Base-by-base conservation (phyloP, 2,329 filamentous ascomycete species). In the Colletotrichum kahawae region DNA sequence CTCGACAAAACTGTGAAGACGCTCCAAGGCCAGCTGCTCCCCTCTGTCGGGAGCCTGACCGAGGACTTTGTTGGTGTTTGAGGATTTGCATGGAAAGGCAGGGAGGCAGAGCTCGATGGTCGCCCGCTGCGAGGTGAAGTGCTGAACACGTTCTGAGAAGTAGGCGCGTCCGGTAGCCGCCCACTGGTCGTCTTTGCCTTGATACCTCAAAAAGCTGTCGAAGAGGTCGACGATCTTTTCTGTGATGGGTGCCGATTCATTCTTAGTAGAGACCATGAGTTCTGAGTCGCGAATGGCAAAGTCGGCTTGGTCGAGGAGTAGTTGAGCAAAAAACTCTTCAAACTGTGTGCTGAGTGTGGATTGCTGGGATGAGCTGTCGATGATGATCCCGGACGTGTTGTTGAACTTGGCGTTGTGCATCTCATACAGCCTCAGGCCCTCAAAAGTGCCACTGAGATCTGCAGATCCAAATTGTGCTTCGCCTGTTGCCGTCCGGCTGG, bases 21-120 rank as follows among this genome's bases (percentile, higher is more conserved):
- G 78, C 10, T 79, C 76, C 56, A 85, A 67, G 3, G 84, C 83
- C 7, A 85, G 74, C 34, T 79, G 77, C 71, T 85, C 84, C 9
- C 83, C 83, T 9, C 80, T 79, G 48, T 85, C 84, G 1, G 84
- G 84, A 3, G 77, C 73, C 18, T 77, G 76, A 2, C 82, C 81
- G 8, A 77, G 67, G 10, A 84, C 83, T 69, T 85, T 85, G 33
- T 81, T 75, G 2, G 73, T 76, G 56, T 83, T 84, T 7, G 83
- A 82, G 9, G 84, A 85, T 76, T 85, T 85, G 79, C 84, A 85
- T 0, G 84, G 84, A 54, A 85, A 85, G 2, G 83, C 84, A 1
- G 84, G 84, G 10, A 85, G 79, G n/a, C 79, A 80, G 33, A 84
- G 73, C 24, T 83, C 78, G 33, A 82, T 74, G 14, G 43, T 48